These are phyloP conservation scores for Coniochaeta sp. DNA, from an alignment of 2,329 filamentous ascomycete species.

Conservation along the genomic window DNA sequence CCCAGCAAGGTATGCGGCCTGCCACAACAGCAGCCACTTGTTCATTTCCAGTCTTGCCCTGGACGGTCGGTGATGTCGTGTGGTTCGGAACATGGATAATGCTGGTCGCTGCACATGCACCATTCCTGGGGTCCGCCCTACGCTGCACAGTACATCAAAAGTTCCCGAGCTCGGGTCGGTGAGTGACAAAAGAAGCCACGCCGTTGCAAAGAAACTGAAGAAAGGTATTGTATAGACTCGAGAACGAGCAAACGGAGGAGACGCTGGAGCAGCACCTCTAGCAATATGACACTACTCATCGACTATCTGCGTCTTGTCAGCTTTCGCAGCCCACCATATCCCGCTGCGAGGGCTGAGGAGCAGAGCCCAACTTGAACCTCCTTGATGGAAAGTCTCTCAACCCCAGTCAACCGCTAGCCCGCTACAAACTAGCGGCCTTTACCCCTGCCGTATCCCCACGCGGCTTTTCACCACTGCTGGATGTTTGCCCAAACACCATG, in stretches of 20 bases:
- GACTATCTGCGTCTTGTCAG: too few species aligned
- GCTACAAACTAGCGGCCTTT: neutral
- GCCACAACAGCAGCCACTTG: neutral
- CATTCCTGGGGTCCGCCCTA: neutral
- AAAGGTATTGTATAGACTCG: neutral
- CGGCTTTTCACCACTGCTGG: neutral
- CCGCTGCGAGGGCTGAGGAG: neutral
- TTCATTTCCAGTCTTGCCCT: neutral
- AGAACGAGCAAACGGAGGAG: neutral
- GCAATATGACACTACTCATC: neutral
- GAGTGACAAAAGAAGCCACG: neutral
- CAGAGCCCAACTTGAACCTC: conserved; percentile 3
- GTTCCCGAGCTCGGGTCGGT: neutral
- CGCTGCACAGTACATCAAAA: neutral
- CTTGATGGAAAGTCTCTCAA: neutral
- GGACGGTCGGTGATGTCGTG: neutral
- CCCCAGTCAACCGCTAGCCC: neutral
- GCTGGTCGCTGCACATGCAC: conserved; percentile 1
- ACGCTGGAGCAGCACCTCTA: neutral
- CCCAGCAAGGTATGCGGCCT: neutral
- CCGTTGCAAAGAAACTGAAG: neutral
- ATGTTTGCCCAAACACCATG: neutral
- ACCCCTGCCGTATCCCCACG: neutral
- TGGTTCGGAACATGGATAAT: neutral
- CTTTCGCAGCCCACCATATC: neutral